A percentile compares a stretch with the other conserved stretches of the same genome.
Conservation (phyloP, 2,329 filamentous ascomycete species). For the Beauveria rudraprayagi region DNA sequence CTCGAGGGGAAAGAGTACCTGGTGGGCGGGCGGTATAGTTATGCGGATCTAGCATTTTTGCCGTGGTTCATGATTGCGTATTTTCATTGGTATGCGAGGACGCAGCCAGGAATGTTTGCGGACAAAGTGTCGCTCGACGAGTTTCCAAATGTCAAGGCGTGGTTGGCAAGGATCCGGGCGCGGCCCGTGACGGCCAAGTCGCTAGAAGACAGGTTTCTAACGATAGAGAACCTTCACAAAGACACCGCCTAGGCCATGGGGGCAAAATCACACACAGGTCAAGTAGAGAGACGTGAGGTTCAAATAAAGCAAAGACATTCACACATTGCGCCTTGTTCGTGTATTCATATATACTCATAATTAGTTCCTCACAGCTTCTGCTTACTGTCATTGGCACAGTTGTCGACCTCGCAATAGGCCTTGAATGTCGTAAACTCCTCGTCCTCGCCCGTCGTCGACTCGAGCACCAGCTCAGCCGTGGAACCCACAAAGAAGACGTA, state of each 20-base stretch:
- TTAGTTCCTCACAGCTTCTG: slow-evolving; percentile 20
- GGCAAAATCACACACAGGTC: not conserved
- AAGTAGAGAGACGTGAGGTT: too few relatives aligned
- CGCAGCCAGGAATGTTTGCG: not conserved
- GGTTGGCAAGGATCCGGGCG: not conserved
- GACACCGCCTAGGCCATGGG: not conserved
- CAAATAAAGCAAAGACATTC: too few relatives aligned
- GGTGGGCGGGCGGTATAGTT: slow-evolving; percentile 2
- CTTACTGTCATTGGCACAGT: slow-evolving; percentile 20
- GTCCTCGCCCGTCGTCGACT: slow-evolving; percentile 47
- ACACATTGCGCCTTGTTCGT: not conserved
- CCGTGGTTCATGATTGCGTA: slow-evolving; percentile 3
- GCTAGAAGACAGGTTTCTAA: not conserved
- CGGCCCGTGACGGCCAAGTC: slow-evolving; percentile 3
- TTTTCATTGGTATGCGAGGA: not conserved
- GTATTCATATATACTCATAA: not conserved
- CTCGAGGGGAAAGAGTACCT: not conserved
- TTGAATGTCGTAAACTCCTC: slow-evolving; percentile 82
- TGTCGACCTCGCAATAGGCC: slow-evolving; percentile 80
- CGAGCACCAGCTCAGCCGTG: slow-evolving; percentile 72
- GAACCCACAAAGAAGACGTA: slow-evolving; percentile 82
- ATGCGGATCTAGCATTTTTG: not conserved
- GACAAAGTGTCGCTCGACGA: not conserved
- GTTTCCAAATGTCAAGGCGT: slow-evolving; percentile 1
- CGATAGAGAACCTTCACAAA: not conserved